Evolutionary conservation across 495 filamentous ascomycete species (phyloP).

Genomic region (Tuber calosporum): DNA sequence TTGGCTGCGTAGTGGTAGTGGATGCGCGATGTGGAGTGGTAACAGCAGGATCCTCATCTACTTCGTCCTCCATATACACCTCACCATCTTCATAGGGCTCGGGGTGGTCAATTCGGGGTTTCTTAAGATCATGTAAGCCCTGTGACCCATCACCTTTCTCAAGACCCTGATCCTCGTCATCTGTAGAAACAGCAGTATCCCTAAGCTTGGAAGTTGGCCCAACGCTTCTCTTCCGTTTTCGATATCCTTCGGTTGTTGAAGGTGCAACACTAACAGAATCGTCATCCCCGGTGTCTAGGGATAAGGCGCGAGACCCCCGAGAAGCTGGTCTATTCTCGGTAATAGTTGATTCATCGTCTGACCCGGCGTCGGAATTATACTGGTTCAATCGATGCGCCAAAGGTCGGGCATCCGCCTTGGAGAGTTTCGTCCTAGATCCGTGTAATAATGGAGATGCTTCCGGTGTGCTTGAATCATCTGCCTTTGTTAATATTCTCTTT

Average conservation of each 20-base stretch:
- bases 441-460: constrained; percentile 29
- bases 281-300: constrained; percentile 40
- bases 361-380: constrained; percentile 37
- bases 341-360: constrained; percentile 41
- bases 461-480: constrained; percentile 18
- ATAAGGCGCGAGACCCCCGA: constrained; percentile 35
- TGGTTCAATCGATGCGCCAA: constrained; percentile 39
- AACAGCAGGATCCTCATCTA: constrained; percentile 11
- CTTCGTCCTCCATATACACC: constrained; percentile 17
- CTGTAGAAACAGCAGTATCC: constrained; percentile 38
- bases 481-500: constrained; percentile 35
- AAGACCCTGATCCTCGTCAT: constrained; percentile 30
- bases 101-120: neutral
- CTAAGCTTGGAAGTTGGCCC: constrained; percentile 39
- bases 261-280: constrained; percentile 30
- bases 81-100: neutral
- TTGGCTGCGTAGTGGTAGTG: constrained; percentile 15
- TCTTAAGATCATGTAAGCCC: neutral
- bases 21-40: neutral
- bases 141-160: neutral
- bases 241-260: constrained; percentile 20
- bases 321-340: constrained; percentile 38
- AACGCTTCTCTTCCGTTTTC: constrained; percentile 39
- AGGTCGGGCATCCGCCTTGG: constrained; percentile 38
- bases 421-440: constrained; percentile 25